These are phyloP conservation scores for Cladosporium sp. DNA, from an alignment of 2,329 filamentous ascomycete genomes.

Conservation along the genomic window DNA sequence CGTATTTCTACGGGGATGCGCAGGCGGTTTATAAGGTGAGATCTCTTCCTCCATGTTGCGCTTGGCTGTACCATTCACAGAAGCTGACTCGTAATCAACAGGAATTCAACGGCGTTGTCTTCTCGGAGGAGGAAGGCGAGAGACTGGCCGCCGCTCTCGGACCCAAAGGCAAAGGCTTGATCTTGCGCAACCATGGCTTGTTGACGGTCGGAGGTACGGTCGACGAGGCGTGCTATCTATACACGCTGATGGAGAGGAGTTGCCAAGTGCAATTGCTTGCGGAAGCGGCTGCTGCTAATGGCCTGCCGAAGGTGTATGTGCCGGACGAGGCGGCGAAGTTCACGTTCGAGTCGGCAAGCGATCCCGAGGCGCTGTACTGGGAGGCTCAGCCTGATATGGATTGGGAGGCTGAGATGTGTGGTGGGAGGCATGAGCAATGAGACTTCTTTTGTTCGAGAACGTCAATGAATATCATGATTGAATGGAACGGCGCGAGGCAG, in stretches of 20 bases:
- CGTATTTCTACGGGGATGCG: constrained; percentile 58
- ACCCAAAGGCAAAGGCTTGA: constrained; percentile 56
- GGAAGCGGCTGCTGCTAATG: constrained; percentile 60
- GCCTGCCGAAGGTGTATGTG: constrained; percentile 50
- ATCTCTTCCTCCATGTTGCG: background rate
- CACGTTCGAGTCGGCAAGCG: constrained; percentile 47
- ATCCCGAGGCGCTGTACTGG: constrained; percentile 48
- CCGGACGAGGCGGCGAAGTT: constrained; percentile 54
- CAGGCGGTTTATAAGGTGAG: constrained; percentile 56
- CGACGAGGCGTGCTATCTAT: constrained; percentile 69
- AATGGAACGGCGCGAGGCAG: background rate
- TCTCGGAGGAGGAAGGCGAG: constrained; percentile 60
- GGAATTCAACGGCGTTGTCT: constrained; percentile 61
- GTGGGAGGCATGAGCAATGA: constrained; percentile 13
- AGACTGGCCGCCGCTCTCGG: constrained; percentile 62
- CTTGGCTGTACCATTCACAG: background rate
- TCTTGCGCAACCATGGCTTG: constrained; percentile 69
- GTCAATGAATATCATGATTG: background rate
- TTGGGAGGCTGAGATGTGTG: constrained; percentile 31
- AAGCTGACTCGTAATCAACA: constrained; percentile 18
- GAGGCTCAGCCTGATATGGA: constrained; percentile 51
- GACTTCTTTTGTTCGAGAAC: no score
- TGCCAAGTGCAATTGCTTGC: constrained; percentile 65
- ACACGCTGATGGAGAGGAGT: constrained; percentile 63
- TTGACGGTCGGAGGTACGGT: constrained; percentile 68